Evolutionary conservation across 495 filamentous ascomycete genomes (phyloP).

Genomic region (Penicillium egyptiacum): DNA sequence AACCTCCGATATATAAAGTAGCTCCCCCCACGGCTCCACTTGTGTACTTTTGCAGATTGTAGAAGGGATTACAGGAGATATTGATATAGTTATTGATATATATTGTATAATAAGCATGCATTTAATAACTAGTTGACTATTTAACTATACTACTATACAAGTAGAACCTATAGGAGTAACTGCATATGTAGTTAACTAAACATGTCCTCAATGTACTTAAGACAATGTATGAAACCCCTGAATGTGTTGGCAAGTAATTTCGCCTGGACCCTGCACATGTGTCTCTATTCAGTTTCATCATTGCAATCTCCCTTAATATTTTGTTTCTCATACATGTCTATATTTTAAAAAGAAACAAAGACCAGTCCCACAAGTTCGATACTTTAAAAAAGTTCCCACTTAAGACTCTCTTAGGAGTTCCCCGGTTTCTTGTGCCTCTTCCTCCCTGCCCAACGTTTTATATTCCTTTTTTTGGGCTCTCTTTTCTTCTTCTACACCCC

Average conservation of each 20-base stretch:
- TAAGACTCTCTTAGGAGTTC: neutral
- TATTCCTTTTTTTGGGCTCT: neutral
- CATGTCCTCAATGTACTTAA: neutral
- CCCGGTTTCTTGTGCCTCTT: neutral
- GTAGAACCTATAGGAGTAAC: neutral
- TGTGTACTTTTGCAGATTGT: neutral
- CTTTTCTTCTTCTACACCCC: neutral
- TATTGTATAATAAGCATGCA: neutral
- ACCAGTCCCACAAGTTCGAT: neutral
- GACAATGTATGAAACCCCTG: slow-evolving; percentile 5
- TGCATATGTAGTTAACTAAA: neutral
- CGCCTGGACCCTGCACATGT: neutral
- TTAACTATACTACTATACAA: too few species aligned
- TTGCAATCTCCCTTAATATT: neutral
- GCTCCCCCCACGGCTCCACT: neutral
- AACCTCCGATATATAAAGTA: neutral
- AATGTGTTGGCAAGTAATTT: slow-evolving; percentile 1
- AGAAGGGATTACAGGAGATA: neutral
- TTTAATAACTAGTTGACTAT: too few species aligned
- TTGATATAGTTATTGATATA: neutral
- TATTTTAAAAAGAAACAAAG: neutral
- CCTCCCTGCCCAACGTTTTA: neutral
- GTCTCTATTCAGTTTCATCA: neutral
- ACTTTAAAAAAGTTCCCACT: neutral
- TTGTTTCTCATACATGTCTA: neutral